These are phyloP conservation scores for Pontederia crassipes DNA, from an alignment of 176 grass and related monocot genomes.

Conservation along the genomic window DNA sequence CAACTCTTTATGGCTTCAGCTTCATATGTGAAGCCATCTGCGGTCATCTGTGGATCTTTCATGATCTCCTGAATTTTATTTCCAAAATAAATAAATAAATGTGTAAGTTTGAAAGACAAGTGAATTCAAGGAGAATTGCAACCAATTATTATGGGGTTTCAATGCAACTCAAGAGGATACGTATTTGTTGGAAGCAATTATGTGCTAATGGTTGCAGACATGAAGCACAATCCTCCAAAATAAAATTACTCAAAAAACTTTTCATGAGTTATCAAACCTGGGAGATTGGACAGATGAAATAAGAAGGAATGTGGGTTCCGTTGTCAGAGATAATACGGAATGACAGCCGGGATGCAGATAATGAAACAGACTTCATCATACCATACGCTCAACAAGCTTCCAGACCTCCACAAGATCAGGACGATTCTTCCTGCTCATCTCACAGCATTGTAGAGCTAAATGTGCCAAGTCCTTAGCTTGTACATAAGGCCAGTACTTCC, in stretches of 20 bases:
- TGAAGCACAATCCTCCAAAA: conserved; percentile 1
- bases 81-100: too few species aligned
- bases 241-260: background rate
- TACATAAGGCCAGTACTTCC: conserved; percentile 47
- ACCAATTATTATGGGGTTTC: too few species aligned
- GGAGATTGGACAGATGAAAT: conserved; percentile 66
- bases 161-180: too few species aligned
- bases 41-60: conserved; percentile 53
- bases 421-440: conserved; percentile 39
- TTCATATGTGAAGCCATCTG: conserved; percentile 67
- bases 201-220: too few species aligned
- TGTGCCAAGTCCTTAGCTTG: conserved; percentile 64
- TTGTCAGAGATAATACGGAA: conserved; percentile 1
- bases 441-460: conserved; percentile 54
- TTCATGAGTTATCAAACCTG: conserved; percentile 28
- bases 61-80: conserved; percentile 46
- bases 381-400: conserved; percentile 53
- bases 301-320: conserved; percentile 25
- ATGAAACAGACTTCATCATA: conserved; percentile 29
- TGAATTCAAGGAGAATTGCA: too few species aligned
- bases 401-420: conserved; percentile 44
- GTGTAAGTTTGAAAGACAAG: too few species aligned
- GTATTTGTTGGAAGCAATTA: too few species aligned
- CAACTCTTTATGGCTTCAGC: conserved; percentile 50
- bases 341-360: background rate